These are phyloP conservation scores for Calycina herbarum DNA, from an alignment of 2,329 filamentous ascomycete species.

Conservation along the genomic window DNA sequence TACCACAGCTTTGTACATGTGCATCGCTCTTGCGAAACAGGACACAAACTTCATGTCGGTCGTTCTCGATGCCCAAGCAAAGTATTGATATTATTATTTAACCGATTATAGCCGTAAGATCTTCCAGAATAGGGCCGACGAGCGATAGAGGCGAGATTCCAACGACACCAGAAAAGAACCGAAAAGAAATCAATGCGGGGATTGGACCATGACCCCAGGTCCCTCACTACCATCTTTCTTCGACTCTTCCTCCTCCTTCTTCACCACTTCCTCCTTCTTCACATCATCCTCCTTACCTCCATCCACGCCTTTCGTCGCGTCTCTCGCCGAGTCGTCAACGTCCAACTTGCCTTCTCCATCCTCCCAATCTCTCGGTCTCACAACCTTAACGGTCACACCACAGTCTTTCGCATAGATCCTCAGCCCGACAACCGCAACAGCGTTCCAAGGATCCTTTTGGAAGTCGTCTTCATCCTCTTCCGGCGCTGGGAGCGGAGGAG, in stretches of 20 bases:
- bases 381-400: constrained; percentile 30
- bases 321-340: constrained; percentile 48
- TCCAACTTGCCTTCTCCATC: constrained; percentile 39
- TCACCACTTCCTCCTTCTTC: constrained; percentile 13
- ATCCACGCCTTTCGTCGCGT: constrained; percentile 44
- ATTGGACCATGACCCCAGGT: background rate
- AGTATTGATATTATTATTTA: background rate
- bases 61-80: background rate
- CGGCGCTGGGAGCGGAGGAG: constrained; percentile 35
- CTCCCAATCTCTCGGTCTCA: constrained; percentile 28
- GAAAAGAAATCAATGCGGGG: background rate
- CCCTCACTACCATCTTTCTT: background rate
- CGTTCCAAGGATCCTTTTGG: constrained; percentile 61
- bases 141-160: background rate
- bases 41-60: background rate
- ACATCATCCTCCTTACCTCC: constrained; percentile 3
- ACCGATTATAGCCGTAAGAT: background rate
- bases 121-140: background rate
- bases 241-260: background rate
- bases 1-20: background rate
- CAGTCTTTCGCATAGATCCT: constrained; percentile 57
- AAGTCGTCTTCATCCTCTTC: constrained; percentile 54
- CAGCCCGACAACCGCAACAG: constrained; percentile 60
- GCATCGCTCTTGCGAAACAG: background rate
- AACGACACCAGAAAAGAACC: background rate